phyloP scores from a whole-genome alignment of 805 yeast genomes.

The Barnettozyma wickerhamii region DNA sequence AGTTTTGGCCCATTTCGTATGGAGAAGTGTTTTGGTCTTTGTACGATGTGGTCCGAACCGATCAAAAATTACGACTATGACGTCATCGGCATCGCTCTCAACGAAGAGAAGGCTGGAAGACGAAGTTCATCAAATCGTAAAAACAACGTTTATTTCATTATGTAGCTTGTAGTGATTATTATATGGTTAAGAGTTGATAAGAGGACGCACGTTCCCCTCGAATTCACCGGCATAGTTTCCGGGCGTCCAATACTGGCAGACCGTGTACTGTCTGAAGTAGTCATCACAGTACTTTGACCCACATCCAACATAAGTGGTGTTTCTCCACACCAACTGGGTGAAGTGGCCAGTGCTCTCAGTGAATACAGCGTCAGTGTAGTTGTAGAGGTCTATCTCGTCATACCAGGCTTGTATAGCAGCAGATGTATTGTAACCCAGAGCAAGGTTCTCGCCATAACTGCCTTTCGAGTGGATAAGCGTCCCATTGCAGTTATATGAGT shows the following conservation, averaged over 20 bases:
- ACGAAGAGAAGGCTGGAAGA: too few relatives aligned
- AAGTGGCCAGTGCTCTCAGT: conserved; percentile 63
- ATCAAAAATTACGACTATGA: too few relatives aligned
- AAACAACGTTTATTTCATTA: too few relatives aligned
- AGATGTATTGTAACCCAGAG: conserved; percentile 58
- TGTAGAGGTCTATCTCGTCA: conserved; percentile 51
- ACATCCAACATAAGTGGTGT: conserved; percentile 63
- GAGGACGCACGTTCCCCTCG: conserved; percentile 35
- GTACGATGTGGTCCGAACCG: not conserved
- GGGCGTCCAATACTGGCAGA: conserved; percentile 64
- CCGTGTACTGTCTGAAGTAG: conserved; percentile 50
- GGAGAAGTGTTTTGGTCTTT: not conserved
- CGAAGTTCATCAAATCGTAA: too few relatives aligned
- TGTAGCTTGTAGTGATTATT: too few relatives aligned
- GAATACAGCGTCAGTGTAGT: conserved; percentile 46
- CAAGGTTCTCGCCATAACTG: conserved; percentile 75
- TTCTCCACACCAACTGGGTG: conserved; percentile 76
- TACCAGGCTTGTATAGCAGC: conserved; percentile 77
- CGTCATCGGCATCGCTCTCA: too few relatives aligned
- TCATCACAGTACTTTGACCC: conserved; percentile 55
- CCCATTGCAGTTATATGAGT: conserved; percentile 51
- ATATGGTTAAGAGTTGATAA: too few relatives aligned
- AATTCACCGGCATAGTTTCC: conserved; percentile 56
- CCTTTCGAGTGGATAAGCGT: conserved; percentile 58
- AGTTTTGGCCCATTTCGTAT: too few relatives aligned